Conservation (phyloP, 192 early-diverging fungal species). For the Linnemannia zychae region DNA sequence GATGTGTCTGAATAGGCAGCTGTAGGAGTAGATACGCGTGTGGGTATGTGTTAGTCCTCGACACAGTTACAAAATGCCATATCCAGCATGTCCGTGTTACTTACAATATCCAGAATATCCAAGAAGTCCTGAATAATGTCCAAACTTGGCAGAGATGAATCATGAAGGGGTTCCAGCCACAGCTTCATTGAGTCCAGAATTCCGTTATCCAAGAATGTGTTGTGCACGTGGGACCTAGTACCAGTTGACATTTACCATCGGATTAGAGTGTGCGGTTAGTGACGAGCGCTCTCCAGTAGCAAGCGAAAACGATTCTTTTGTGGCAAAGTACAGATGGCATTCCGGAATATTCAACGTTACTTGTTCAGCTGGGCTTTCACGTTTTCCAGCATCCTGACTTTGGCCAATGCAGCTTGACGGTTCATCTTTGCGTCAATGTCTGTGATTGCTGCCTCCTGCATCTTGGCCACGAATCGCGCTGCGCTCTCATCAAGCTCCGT, state of each 20-base stretch:
- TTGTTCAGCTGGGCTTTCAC: constrained; percentile 70
- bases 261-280: neutral
- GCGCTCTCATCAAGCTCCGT: constrained; percentile 44
- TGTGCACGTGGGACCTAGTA: constrained; percentile 71
- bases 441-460: constrained; percentile 68
- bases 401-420: constrained; percentile 74
- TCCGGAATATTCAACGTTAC: constrained; percentile 34
- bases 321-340: neutral
- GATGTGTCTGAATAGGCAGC: constrained; percentile 79
- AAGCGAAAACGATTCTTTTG: too few relatives aligned
- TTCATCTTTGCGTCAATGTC: constrained; percentile 74
- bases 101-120: constrained; percentile 74
- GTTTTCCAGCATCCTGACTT: constrained; percentile 73
- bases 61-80: neutral
- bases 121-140: constrained; percentile 90
- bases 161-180: constrained; percentile 93
- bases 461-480: constrained; percentile 37
- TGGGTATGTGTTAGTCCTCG: neutral
- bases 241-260: neutral
- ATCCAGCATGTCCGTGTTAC: neutral
- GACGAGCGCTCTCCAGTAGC: neutral
- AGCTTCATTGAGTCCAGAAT: constrained; percentile 86
- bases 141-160: constrained; percentile 89
- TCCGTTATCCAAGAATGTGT: constrained; percentile 85
- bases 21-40: neutral